Conservation (phyloP, 208 protist species). For the Leishmania turanica region DNA sequence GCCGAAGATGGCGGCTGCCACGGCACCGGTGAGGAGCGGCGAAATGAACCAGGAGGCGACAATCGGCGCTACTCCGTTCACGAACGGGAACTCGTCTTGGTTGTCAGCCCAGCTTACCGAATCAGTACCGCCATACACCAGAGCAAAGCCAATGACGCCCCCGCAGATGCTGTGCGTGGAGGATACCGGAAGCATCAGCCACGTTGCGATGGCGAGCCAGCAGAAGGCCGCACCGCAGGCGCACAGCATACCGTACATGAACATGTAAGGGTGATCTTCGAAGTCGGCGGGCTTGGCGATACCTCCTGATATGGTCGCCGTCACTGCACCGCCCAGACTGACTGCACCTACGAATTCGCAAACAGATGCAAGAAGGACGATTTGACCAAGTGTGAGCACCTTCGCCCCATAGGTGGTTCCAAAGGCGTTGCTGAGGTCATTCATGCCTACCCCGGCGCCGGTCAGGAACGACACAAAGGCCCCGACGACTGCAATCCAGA, state of each 20-base stretch:
- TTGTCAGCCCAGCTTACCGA: conserved; percentile 64
- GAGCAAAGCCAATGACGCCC: conserved; percentile 78
- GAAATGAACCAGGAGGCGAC: conserved; percentile 87
- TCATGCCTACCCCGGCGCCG: conserved; percentile 86
- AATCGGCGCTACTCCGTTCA: conserved; percentile 74
- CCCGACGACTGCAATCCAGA: conserved; percentile 84
- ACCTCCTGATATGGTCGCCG: conserved; percentile 75
- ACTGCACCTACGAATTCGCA: conserved; percentile 85
- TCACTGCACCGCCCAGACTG: conserved; percentile 68
- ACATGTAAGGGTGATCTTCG: conserved; percentile 60
- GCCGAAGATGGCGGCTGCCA: conserved; percentile 63
- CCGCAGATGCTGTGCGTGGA: conserved; percentile 86
- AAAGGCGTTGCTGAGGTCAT: conserved; percentile 93
- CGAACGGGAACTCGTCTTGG: conserved; percentile 66
- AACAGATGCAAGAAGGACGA: conserved; percentile 80
- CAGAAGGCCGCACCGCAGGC: conserved; percentile 62
- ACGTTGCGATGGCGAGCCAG: conserved; percentile 70
- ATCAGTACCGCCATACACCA: conserved; percentile 68
- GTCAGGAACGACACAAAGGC: conserved; percentile 78
- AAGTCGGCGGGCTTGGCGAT: conserved; percentile 72
- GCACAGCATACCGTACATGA: conserved; percentile 89
- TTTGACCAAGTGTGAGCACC: conserved; percentile 75
- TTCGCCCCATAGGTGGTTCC: conserved; percentile 87
- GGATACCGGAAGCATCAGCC: conserved; percentile 69
- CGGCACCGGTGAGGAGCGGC: conserved; percentile 60